phyloP scores from a whole-genome alignment of 192 early-diverging fungal species.

The Chytriomyces confervae region DNA sequence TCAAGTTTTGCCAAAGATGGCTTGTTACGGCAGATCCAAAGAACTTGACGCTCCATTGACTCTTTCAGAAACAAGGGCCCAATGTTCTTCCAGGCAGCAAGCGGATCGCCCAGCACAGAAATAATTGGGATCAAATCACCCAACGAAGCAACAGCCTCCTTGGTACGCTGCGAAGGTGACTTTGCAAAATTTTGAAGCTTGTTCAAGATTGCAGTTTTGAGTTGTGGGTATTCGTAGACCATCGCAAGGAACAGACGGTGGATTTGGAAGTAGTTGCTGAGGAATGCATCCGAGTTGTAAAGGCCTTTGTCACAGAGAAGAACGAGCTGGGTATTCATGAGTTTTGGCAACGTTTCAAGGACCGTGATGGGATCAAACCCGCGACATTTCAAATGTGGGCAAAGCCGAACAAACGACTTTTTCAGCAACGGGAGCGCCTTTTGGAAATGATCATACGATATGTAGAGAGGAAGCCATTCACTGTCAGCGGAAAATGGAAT shows the following conservation, averaged over 20 bases:
- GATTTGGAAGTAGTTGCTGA: constrained; percentile 43
- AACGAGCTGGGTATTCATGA: constrained; percentile 48
- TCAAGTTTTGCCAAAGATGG: constrained; percentile 32
- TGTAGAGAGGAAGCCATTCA: constrained; percentile 42
- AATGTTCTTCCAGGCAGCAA: constrained; percentile 17
- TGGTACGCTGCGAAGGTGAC: constrained; percentile 16
- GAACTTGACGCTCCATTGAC: constrained; percentile 23
- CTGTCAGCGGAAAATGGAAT: not conserved
- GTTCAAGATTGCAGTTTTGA: constrained; percentile 26
- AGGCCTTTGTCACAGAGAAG: constrained; percentile 43
- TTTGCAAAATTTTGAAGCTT: constrained; percentile 26
- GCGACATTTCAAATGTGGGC: constrained; percentile 25
- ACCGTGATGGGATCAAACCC: constrained; percentile 41
- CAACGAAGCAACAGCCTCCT: constrained; percentile 37
- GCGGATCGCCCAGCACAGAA: constrained; percentile 21
- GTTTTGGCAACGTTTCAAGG: constrained; percentile 42
- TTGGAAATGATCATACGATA: constrained; percentile 41
- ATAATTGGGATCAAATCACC: constrained; percentile 45
- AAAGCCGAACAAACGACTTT: constrained; percentile 34
- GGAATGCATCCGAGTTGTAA: constrained; percentile 30
- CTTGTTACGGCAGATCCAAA: constrained; percentile 34
- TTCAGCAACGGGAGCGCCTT: constrained; percentile 31
- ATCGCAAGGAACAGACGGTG: constrained; percentile 41
- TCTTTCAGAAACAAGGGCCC: constrained; percentile 35
- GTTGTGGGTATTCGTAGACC: constrained; percentile 40